phyloP scores from a whole-genome alignment of 2,329 filamentous ascomycete genomes.

The Phialemoniopsis sp. region DNA sequence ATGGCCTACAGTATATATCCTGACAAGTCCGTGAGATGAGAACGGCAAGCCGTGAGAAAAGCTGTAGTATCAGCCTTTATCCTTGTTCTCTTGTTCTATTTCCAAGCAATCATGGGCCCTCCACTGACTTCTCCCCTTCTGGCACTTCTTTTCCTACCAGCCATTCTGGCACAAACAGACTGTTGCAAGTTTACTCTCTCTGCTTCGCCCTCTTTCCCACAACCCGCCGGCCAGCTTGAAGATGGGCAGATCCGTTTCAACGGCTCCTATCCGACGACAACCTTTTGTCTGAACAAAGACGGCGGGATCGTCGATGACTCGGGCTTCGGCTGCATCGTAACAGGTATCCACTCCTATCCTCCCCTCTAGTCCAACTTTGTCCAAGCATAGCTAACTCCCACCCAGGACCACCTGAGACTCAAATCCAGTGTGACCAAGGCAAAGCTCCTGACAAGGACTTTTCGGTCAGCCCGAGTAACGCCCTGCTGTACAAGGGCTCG shows the following conservation, averaged over 20 bases:
- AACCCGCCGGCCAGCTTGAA: constrained; percentile 3
- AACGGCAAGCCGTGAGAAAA: too few species aligned
- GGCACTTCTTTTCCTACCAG: too few species aligned
- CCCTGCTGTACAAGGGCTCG: constrained; percentile 6
- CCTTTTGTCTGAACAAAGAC: constrained; percentile 4
- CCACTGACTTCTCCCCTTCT: too few species aligned
- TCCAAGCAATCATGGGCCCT: too few species aligned
- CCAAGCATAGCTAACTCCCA: background rate
- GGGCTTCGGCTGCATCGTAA: constrained; percentile 10
- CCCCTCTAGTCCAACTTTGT: background rate
- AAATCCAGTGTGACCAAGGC: constrained; percentile 8
- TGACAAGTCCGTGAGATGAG: too few species aligned
- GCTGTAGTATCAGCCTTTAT: too few species aligned
- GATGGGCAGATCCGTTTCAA: constrained; percentile 12
- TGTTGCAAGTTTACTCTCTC: background rate
- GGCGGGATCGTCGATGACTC: constrained; percentile 6
- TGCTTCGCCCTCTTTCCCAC: background rate
- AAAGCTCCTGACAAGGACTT: constrained; percentile 3
- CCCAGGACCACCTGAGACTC: constrained; percentile 4
- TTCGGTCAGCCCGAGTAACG: constrained; percentile 5
- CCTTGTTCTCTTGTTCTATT: too few species aligned
- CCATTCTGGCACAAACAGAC: too few species aligned
- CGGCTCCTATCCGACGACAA: constrained; percentile 5
- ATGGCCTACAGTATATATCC: too few species aligned
- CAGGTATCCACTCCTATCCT: constrained; percentile 2